Evolutionary conservation across 2,329 filamentous ascomycete species (phyloP).

Genomic region (Cladosporium oxysporum): DNA sequence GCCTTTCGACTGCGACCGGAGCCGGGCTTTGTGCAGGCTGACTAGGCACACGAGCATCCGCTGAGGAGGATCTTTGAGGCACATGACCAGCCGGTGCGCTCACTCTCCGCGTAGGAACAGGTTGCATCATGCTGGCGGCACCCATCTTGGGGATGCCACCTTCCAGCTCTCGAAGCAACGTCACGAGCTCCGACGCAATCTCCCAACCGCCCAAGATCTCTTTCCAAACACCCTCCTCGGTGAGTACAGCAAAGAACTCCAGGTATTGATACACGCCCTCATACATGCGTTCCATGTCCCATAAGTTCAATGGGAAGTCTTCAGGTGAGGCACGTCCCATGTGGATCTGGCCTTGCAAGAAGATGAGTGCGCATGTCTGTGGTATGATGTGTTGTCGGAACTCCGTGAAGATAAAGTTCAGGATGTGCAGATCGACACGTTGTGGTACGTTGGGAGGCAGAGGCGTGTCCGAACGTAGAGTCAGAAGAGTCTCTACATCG

Average conservation of each 20-base stretch:
- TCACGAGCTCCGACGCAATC: conserved; percentile 83
- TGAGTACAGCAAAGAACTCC: conserved; percentile 87
- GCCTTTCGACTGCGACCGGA: conserved; percentile 61
- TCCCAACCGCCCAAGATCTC: conserved; percentile 89
- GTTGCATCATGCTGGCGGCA: conserved; percentile 19
- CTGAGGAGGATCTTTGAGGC: conserved; percentile 21
- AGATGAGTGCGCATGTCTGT: conserved; percentile 91
- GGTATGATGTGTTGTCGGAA: conserved; percentile 92
- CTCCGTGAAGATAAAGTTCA: conserved; percentile 90
- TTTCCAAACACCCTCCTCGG: conserved; percentile 81
- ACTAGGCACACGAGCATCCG: conserved; percentile 20
- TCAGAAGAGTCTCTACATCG: conserved; percentile 15
- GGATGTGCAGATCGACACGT: conserved; percentile 63
- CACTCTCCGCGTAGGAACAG: conserved; percentile 11
- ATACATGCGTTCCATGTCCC: conserved; percentile 97
- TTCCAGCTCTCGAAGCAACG: conserved; percentile 83
- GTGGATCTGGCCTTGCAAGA: conserved; percentile 86
- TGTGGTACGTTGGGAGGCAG: conserved; percentile 33
- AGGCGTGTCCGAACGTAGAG: conserved; percentile 18
- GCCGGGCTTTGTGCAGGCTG: conserved; percentile 22
- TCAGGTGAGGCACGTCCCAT: conserved; percentile 72
- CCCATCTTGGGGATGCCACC: conserved; percentile 52
- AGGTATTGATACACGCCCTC: conserved; percentile 93
- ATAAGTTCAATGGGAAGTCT: conserved; percentile 91
- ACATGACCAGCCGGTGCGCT: conserved; percentile 15